Base-by-base conservation (phyloP, 2,329 filamentous ascomycete genomes). In the Metarhizium robertsii region DNA sequence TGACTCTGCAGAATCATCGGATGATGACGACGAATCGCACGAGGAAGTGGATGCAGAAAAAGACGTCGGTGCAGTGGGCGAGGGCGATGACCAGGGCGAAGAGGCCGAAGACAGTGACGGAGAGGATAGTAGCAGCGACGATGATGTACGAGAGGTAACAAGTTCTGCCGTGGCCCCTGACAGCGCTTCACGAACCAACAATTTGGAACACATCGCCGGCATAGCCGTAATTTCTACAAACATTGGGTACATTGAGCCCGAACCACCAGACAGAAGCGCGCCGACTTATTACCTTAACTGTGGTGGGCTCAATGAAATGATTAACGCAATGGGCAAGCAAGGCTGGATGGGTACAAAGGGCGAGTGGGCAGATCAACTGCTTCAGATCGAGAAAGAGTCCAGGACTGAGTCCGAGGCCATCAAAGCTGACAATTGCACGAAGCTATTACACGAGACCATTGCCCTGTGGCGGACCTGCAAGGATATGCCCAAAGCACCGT, bases 241-340 rank as follows among this genome's bases (percentile, higher is more conserved):
- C 20, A 57, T 55, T 50, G 25, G 2, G 16, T 55, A 57, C 14
- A 53, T 57, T 13, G 50, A 57, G 40, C 56, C 53, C 16, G 50
- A 57, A 51, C 46, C 36, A 4, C 45, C 43, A 18, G 53, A 36
- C 25, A 38, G 6, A 32, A 3, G 14, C 18, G 16, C 46, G 6
- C 7, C 16, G 11, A 55, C 20, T 2, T 20, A 20, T n/a, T 32
- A 30, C 6, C 6, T 57, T 8, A 14, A 11, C 18, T 56, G 56
- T 40, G 11, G n/a, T 13, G 48, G 51, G 18, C 13, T 53, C 4
- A 55, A 54, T 20, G 2, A 13, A 8, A 30, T 58, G 30, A 51
- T 58, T 3, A 8, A 6, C 16, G 34, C 16, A 25, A 56, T 58
- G 50, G 48, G 43, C n/a, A 40, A 50, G 14, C 16, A 25, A 30